Evolutionary conservation across 2,329 filamentous ascomycete species (phyloP).

Genomic region (Emmonsiellopsis sp.): DNA sequence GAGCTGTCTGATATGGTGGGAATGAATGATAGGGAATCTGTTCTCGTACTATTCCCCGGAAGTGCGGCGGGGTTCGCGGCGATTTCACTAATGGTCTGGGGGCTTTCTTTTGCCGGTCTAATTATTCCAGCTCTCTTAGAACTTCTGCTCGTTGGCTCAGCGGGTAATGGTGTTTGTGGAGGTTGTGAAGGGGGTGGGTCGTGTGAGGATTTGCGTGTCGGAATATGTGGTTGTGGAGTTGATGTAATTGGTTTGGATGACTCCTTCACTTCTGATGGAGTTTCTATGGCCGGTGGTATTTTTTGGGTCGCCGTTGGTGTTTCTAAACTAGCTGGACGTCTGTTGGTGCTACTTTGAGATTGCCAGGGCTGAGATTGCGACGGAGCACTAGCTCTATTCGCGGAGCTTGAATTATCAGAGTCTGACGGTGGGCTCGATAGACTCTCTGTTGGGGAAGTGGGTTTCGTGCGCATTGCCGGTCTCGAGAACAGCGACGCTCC

Average conservation of each 20-base stretch:
- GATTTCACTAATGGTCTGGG: constrained; percentile 54
- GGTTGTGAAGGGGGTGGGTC: constrained; percentile 39
- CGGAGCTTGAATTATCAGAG: constrained; percentile 20
- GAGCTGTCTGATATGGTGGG: constrained; percentile 62
- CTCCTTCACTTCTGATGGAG: constrained; percentile 11
- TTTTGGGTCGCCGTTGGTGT: constrained; percentile 38
- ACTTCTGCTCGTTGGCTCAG: constrained; percentile 18
- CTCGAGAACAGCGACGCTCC: constrained; percentile 39
- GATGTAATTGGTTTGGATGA: constrained; percentile 6
- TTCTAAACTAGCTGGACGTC: constrained; percentile 42
- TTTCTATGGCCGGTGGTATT: constrained; percentile 45
- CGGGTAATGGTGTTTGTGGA: constrained; percentile 25
- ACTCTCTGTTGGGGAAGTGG: constrained; percentile 16
- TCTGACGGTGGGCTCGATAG: constrained; percentile 16
- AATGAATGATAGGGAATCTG: constrained; percentile 70
- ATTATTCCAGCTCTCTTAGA: constrained; percentile 25
- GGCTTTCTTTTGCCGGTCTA: constrained; percentile 28
- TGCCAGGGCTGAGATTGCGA: constrained; percentile 42
- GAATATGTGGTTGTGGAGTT: constrained; percentile 19
- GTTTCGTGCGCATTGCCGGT: constrained; percentile 15
- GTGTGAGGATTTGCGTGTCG: constrained; percentile 44
- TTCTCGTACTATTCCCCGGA: constrained; percentile 60
- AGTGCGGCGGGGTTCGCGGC: constrained; percentile 57
- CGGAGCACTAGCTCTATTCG: constrained; percentile 22
- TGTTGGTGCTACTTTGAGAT: constrained; percentile 47